Evolutionary conservation across 371 early-diverging fungal genomes (phyloP).

Genomic region (Vairimorpha ceranae): DNA sequence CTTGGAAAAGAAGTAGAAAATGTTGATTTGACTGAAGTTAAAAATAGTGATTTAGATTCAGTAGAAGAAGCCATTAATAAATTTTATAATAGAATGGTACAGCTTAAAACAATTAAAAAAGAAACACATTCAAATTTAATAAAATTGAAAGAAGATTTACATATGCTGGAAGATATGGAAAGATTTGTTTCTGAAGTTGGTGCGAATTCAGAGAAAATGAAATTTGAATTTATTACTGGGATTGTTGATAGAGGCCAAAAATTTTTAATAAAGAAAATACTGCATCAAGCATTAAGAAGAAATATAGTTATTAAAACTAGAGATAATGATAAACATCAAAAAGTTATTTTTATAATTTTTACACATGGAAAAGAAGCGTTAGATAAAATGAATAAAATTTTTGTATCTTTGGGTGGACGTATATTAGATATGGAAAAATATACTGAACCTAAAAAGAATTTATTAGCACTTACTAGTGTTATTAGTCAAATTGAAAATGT

Average conservation of each 20-base stretch:
- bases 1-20: slow-evolving; percentile 39
- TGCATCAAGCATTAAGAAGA: slow-evolving; percentile 54
- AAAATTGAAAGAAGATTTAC: slow-evolving; percentile 48
- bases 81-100: slow-evolving; percentile 50
- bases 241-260: slow-evolving; percentile 58
- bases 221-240: slow-evolving; percentile 57
- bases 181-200: slow-evolving; percentile 34
- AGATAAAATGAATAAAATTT: slow-evolving; percentile 51
- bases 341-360: slow-evolving; percentile 60
- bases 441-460: slow-evolving; percentile 30
- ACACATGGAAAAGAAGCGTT: slow-evolving; percentile 57
- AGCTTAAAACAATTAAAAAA: slow-evolving; percentile 54
- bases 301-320: slow-evolving; percentile 55
- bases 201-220: slow-evolving; percentile 36
- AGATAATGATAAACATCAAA: slow-evolving; percentile 34
- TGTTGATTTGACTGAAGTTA: slow-evolving; percentile 14
- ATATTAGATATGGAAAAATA: slow-evolving; percentile 39
- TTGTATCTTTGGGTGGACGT: slow-evolving; percentile 54
- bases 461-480: slow-evolving; percentile 38
- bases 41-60: slow-evolving; percentile 31
- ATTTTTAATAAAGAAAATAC: slow-evolving; percentile 51
- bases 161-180: slow-evolving; percentile 57
- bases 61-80: slow-evolving; percentile 55
- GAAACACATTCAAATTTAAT: slow-evolving; percentile 29
- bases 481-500: slow-evolving; percentile 51